phyloP scores from a whole-genome alignment of 2,329 filamentous ascomycete genomes.

The Tolypocladium ophioglossoides region DNA sequence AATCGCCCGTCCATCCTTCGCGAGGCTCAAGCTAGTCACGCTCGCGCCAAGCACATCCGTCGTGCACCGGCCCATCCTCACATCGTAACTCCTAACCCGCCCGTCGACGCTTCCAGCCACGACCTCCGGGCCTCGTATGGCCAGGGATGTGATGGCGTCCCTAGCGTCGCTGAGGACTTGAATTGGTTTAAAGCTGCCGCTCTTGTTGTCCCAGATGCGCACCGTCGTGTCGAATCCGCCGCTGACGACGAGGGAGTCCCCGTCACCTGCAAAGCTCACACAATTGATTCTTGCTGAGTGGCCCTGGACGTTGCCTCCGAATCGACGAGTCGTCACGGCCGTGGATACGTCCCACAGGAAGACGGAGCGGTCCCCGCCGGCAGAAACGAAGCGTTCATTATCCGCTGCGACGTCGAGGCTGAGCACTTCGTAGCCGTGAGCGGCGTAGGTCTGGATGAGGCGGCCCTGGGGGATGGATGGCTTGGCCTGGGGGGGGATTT shows the following conservation, averaged over 20 bases:
- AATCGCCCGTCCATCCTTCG: conserved; percentile 62
- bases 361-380: conserved; percentile 79
- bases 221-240: conserved; percentile 68
- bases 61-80: conserved; percentile 61
- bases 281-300: conserved; percentile 68
- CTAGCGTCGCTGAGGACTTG: conserved; percentile 64
- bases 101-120: conserved; percentile 77
- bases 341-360: conserved; percentile 92
- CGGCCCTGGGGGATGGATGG: conserved; percentile 33
- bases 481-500: conserved; percentile 15
- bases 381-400: conserved; percentile 79
- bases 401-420: conserved; percentile 62
- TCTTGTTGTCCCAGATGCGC: conserved; percentile 62
- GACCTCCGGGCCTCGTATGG: conserved; percentile 44
- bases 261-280: conserved; percentile 68
- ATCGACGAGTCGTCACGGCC: conserved; percentile 66
- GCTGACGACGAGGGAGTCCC: conserved; percentile 60
- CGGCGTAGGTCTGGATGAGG: conserved; percentile 79
- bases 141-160: conserved; percentile 52
- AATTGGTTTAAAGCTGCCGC: conserved; percentile 47
- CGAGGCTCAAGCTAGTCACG: conserved; percentile 67
- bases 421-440: conserved; percentile 87
- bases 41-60: conserved; percentile 59
- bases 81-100: conserved; percentile 69
- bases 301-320: conserved; percentile 48